These are phyloP conservation scores for Leishmania arabica DNA, from an alignment of 208 protist species.

Conservation along the genomic window DNA sequence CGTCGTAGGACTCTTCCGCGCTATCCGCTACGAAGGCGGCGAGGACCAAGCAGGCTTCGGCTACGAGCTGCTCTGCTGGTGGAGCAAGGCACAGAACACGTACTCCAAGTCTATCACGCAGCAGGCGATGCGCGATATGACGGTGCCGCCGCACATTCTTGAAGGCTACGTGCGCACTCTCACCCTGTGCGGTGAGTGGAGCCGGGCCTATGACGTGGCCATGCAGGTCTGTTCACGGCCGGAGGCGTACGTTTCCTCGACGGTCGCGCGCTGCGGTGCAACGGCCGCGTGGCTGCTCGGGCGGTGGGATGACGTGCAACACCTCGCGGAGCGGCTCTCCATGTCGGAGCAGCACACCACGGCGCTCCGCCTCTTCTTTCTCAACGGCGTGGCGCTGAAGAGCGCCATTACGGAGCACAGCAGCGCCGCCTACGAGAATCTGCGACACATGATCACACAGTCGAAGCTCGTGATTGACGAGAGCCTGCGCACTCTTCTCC, in stretches of 20 bases:
- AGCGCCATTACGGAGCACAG: constrained; percentile 41
- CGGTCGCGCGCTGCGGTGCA: constrained; percentile 75
- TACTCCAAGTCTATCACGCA: constrained; percentile 66
- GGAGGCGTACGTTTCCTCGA: constrained; percentile 46
- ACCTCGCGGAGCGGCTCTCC: constrained; percentile 74
- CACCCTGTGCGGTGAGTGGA: constrained; percentile 88
- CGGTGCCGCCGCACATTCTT: constrained; percentile 39
- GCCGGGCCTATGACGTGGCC: constrained; percentile 60
- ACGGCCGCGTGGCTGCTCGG: constrained; percentile 86
- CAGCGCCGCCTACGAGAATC: constrained; percentile 34
- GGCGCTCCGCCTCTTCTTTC: constrained; percentile 71
- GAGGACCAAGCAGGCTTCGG: constrained; percentile 83
- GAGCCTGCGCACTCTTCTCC: constrained; percentile 84
- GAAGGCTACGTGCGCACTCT: constrained; percentile 89
- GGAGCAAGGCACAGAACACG: constrained; percentile 80
- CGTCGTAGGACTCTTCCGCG: constrained; percentile 86
- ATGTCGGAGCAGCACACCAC: constrained; percentile 69
- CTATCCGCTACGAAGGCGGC: constrained; percentile 74
- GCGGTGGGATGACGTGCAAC: constrained; percentile 78
- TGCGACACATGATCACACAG: constrained; percentile 54
- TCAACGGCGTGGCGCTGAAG: constrained; percentile 65
- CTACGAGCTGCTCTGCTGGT: constrained; percentile 88
- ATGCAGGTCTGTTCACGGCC: constrained; percentile 43
- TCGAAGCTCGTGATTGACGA: constrained; percentile 85
- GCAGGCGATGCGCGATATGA: constrained; percentile 35